Base-by-base conservation (phyloP, 1,284 basidiomycete genomes). In the Afroboletus lepidellus region DNA sequence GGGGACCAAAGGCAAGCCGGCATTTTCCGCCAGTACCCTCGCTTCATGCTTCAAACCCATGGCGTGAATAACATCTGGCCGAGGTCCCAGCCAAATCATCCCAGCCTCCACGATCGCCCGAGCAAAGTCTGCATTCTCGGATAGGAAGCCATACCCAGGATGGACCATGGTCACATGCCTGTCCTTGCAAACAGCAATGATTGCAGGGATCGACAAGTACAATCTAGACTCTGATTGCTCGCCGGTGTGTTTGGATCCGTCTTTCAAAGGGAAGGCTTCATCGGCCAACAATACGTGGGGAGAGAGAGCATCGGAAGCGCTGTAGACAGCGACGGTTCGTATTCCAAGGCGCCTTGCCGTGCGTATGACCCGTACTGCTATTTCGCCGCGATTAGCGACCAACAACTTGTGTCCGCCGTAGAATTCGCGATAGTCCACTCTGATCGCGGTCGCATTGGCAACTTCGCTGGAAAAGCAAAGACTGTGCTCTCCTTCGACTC, bases 31-130 rank as follows among this genome's bases (percentile, higher is more conserved):
- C 4, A 83, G 60, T 20, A 65, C 66, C 20, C 81, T 72, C 3
- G 84, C 84, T 46, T 77, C 73, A 62, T 85, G 84, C 69, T 89
- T 89, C 18, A 81, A 62, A 0, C 85, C 85, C 77, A 87, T 83
- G 23, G 66, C 63, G 3, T 68, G 64, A 41, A 90, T 84, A 13
- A 77, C 69, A 3, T 76, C 70, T 0, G 81, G 72, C 1, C 68
- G 72, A 0, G 87, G 86, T 0, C 86, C 87, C 3, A 87, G 67
- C 75, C 81, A 87, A 20, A 73, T 74, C 15, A 88, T 69, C 0
- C 81, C 83, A 5, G 72, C 72, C 2, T 74, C 70, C 25, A 76
- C 68, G 16, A 86, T 74, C 29, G 69, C 64, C 18, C 62, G 63
- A 1, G 85, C 81, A 62, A 87, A 85, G 1, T 73, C 71, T 25